Evolutionary conservation across 345 rosid species (phyloP).

Genomic region (Moricandia moricandioides): DNA sequence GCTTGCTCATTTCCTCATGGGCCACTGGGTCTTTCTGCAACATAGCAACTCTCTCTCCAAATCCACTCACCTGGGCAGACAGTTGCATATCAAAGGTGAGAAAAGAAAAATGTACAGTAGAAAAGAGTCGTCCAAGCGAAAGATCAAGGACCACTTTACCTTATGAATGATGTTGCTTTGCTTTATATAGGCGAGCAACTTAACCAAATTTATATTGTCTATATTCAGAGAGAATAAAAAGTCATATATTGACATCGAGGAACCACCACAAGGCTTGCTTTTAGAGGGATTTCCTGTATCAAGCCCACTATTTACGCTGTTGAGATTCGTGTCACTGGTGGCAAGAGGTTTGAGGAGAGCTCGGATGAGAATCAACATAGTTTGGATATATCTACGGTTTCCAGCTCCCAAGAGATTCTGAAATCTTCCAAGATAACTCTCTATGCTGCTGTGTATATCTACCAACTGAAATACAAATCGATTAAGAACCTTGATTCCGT

Average conservation of each 20-base stretch:
- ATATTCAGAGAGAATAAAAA: conserved; percentile 75
- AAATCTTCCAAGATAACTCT: conserved; percentile 72
- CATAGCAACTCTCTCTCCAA: conserved; percentile 56
- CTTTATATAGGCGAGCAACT: conserved; percentile 68
- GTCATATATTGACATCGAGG: conserved; percentile 79
- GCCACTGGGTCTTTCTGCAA: conserved; percentile 43
- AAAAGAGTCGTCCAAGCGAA: conserved; percentile 5
- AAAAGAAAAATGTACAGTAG: conserved; percentile 5
- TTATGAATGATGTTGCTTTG: conserved; percentile 85
- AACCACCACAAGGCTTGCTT: conserved; percentile 37
- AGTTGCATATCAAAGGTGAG: background rate
- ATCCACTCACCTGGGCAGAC: conserved; percentile 66
- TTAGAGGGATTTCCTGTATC: conserved; percentile 29
- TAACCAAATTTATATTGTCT: conserved; percentile 85
- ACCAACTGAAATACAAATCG: conserved; percentile 56
- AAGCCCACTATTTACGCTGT: conserved; percentile 26
- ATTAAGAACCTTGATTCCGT: background rate
- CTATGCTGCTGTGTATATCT: conserved; percentile 57
- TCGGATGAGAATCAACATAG: conserved; percentile 60
- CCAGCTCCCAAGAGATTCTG: conserved; percentile 71
- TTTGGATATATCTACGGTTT: conserved; percentile 92
- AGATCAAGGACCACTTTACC: conserved; percentile 45
- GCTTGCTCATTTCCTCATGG: conserved; percentile 52
- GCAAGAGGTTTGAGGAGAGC: conserved; percentile 60
- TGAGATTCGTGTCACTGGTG: conserved; percentile 36